phyloP scores from a whole-genome alignment of 2,329 filamentous ascomycete species.

The Sordariomycetes sp. region DNA sequence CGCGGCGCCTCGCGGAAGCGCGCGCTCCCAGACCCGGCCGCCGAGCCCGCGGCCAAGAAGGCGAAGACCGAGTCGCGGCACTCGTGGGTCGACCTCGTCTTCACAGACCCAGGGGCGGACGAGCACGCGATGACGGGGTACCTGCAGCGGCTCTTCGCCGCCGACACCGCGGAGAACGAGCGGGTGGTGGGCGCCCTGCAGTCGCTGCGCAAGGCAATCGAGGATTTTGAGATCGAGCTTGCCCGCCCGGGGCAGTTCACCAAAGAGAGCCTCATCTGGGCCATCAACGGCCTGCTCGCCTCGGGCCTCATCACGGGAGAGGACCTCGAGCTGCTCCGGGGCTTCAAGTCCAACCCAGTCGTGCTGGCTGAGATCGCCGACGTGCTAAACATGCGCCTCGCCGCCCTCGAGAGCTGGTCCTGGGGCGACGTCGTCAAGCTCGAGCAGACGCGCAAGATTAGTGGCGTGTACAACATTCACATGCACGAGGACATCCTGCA shows the following conservation, averaged over 20 bases:
- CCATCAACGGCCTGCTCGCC: conserved; percentile 25
- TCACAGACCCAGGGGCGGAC: conserved; percentile 23
- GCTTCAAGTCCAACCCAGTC: conserved; percentile 24
- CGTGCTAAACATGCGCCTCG: conserved; percentile 36
- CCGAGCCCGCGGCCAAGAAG: not conserved
- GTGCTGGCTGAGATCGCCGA: conserved; percentile 35
- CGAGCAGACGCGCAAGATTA: conserved; percentile 32
- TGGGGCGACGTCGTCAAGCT: conserved; percentile 29
- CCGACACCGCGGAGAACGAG: conserved; percentile 9
- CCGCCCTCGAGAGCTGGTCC: conserved; percentile 27
- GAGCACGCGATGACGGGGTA: conserved; percentile 21
- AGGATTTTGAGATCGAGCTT: conserved; percentile 16
- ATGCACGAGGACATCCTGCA: conserved; percentile 39
- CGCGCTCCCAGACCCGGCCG: not conserved
- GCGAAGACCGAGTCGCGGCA: conserved; percentile 15
- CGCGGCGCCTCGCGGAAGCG: conserved; percentile 4
- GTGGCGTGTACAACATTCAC: conserved; percentile 31
- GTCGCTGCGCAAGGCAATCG: conserved; percentile 14
- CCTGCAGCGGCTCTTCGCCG: conserved; percentile 25
- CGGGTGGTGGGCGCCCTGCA: conserved; percentile 14
- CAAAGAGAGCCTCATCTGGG: conserved; percentile 18
- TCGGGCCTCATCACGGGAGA: conserved; percentile 30
- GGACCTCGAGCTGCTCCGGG: conserved; percentile 24
- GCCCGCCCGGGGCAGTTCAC: conserved; percentile 20
- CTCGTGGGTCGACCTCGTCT: conserved; percentile 30